Conservation (phyloP, 2,329 filamentous ascomycete genomes). For the Alternaria viburni region DNA sequence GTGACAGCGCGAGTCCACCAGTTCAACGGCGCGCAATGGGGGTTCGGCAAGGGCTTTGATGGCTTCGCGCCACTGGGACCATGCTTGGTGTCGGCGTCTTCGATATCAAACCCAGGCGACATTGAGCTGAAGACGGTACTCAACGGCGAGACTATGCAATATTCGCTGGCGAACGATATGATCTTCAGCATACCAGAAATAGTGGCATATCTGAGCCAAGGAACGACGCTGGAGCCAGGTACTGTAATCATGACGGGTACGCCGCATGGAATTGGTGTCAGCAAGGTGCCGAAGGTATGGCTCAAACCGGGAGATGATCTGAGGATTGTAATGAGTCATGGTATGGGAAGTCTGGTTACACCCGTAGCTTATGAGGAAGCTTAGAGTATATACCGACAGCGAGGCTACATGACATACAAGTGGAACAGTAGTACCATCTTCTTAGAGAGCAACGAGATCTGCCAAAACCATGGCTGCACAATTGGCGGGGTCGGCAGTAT, state of each 20-base stretch:
- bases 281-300: conserved; percentile 50
- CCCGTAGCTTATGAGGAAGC: conserved; percentile 19
- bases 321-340: conserved; percentile 45
- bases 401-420: neutral
- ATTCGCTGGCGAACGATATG: conserved; percentile 51
- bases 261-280: conserved; percentile 52
- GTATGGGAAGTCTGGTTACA: conserved; percentile 24
- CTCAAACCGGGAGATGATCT: conserved; percentile 51
- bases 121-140: conserved; percentile 53
- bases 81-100: conserved; percentile 48
- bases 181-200: conserved; percentile 54
- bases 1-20: conserved; percentile 59
- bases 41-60: conserved; percentile 61
- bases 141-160: conserved; percentile 55
- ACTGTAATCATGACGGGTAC: conserved; percentile 57
- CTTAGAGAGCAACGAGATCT: neutral
- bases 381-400: neutral
- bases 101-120: conserved; percentile 50
- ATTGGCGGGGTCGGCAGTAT: neutral
- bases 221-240: conserved; percentile 49
- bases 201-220: conserved; percentile 52
- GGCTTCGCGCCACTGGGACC: conserved; percentile 60
- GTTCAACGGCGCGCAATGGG: conserved; percentile 54
- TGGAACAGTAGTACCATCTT: neutral
- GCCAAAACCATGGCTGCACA: neutral